A percentile compares a stretch with the other conserved stretches of the same genome.
These are phyloP conservation scores for Telfairia occidentalis DNA, from an alignment of 331 rosid species.

Conservation along the genomic window DNA sequence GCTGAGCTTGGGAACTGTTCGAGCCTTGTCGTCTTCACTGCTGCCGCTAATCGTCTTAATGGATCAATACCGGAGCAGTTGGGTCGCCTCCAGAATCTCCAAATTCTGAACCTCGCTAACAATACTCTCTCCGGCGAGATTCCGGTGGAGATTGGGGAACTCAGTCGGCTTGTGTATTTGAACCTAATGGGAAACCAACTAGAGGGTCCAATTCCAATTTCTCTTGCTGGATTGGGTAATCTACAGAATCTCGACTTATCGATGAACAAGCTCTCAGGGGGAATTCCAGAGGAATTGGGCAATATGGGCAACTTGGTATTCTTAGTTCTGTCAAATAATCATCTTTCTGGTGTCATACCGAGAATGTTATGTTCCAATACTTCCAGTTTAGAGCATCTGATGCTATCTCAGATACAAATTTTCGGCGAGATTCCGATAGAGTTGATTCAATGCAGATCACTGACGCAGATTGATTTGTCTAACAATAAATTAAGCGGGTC, in stretches of 20 bases:
- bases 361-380: slow-evolving; percentile 53
- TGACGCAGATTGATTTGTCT: slow-evolving; percentile 72
- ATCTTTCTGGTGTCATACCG: slow-evolving; percentile 52
- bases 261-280: slow-evolving; percentile 49
- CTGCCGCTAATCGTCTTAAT: slow-evolving; percentile 46
- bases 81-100: slow-evolving; percentile 43
- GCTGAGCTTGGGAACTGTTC: slow-evolving; percentile 65
- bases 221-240: slow-evolving; percentile 37
- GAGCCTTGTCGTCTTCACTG: slow-evolving; percentile 52
- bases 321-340: slow-evolving; percentile 60
- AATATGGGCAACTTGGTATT: slow-evolving; percentile 36
- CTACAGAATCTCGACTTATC: slow-evolving; percentile 75
- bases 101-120: slow-evolving; percentile 47
- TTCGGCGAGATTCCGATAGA: slow-evolving; percentile 55
- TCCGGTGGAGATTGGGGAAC: slow-evolving; percentile 53
- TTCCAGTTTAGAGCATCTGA: slow-evolving; percentile 48
- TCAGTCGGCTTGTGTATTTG: slow-evolving; percentile 48
- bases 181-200: slow-evolving; percentile 57
- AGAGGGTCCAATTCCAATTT: slow-evolving; percentile 50
- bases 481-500: slow-evolving; percentile 57
- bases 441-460: slow-evolving; percentile 41
- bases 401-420: slow-evolving; percentile 38
- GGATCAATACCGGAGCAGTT: slow-evolving; percentile 57
- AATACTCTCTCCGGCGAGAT: slow-evolving; percentile 49
- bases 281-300: slow-evolving; percentile 54